These are phyloP conservation scores for Fusarium sp. DNA, from an alignment of 2,329 filamentous ascomycete genomes.

Conservation along the genomic window DNA sequence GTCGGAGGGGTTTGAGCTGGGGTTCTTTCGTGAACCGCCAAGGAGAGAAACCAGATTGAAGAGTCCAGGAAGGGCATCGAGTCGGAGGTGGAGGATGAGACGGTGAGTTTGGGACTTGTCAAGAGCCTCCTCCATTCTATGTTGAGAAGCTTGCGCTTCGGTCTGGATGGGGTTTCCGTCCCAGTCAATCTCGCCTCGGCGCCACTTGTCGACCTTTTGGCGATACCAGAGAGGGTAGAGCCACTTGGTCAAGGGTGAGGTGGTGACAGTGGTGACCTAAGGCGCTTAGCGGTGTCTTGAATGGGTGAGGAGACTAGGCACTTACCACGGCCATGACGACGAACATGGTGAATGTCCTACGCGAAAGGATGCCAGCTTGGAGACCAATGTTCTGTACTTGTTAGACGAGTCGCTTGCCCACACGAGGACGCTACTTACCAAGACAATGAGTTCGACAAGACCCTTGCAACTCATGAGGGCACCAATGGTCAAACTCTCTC, in stretches of 20 bases:
- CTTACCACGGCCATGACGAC: constrained; percentile 84
- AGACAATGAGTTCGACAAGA: constrained; percentile 91
- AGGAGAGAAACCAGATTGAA: constrained; percentile 46
- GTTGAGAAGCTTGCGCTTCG: constrained; percentile 40
- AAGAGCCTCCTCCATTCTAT: constrained; percentile 42
- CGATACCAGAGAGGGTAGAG: constrained; percentile 76
- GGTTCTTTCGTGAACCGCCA: constrained; percentile 33
- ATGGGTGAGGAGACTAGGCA: background rate
- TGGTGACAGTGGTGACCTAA: constrained; percentile 78
- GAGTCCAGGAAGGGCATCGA: constrained; percentile 43
- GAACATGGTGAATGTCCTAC: constrained; percentile 88
- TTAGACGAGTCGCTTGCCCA: background rate
- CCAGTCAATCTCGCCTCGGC: constrained; percentile 91
- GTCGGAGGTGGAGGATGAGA: constrained; percentile 43
- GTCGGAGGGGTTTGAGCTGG: background rate
- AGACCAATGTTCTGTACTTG: constrained; percentile 71
- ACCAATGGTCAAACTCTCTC: constrained; percentile 88
- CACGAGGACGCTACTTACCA: constrained; percentile 62
- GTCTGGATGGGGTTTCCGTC: constrained; percentile 54
- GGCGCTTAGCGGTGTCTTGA: background rate
- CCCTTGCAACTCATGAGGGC: constrained; percentile 97
- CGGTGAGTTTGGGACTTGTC: constrained; percentile 43
- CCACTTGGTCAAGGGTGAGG: constrained; percentile 76
- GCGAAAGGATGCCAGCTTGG: constrained; percentile 82
- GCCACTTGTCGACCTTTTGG: constrained; percentile 64